Percentiles rank a stretch among this genome's conserved stretches.
These are phyloP conservation scores for Naumovozyma castellii DNA, from an alignment of 805 yeast genomes.

Conservation along the genomic window DNA sequence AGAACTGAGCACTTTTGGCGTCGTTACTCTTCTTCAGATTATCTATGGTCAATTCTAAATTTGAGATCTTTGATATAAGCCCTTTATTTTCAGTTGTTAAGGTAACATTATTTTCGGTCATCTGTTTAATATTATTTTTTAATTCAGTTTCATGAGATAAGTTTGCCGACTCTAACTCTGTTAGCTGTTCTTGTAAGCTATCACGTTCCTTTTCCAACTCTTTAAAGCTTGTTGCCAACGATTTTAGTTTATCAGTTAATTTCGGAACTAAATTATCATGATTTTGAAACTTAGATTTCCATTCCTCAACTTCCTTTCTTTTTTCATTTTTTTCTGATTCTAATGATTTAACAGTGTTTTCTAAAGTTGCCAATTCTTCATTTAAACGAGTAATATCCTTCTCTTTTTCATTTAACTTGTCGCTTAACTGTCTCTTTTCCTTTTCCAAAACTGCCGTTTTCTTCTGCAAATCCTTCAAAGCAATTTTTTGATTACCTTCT, in stretches of 20 bases:
- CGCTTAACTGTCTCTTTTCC: conserved; percentile 13
- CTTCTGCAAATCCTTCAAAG: conserved; percentile 39
- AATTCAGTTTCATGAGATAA: conserved; percentile 1
- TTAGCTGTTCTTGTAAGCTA: conserved; percentile 10
- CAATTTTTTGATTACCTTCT: conserved; percentile 34
- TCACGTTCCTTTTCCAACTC: conserved; percentile 22
- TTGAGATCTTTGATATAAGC: not conserved
- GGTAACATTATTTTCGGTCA: not conserved
- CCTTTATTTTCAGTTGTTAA: not conserved
- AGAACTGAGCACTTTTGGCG: conserved; percentile 1
- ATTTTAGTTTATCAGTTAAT: conserved; percentile 38
- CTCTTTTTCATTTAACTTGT: conserved; percentile 6
- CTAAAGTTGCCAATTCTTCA: conserved; percentile 6
- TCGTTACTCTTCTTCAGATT: not conserved
- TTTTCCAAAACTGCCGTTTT: conserved; percentile 18
- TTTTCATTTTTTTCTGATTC: conserved; percentile 18
- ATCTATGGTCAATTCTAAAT: conserved; percentile 1
- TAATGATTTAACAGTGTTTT: conserved; percentile 8
- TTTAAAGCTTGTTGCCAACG: conserved; percentile 31
- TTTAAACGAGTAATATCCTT: conserved; percentile 9
- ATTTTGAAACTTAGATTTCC: conserved; percentile 21
- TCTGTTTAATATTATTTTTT: conserved; percentile 2
- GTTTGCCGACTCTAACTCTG: not conserved
- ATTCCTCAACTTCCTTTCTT: conserved; percentile 19
- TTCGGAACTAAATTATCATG: conserved; percentile 33